Evolutionary conservation across 83 land plant genomes (phyloP), one percentile per base, ranked within the genome.

Genomic region (Larix sibirica): DNA sequence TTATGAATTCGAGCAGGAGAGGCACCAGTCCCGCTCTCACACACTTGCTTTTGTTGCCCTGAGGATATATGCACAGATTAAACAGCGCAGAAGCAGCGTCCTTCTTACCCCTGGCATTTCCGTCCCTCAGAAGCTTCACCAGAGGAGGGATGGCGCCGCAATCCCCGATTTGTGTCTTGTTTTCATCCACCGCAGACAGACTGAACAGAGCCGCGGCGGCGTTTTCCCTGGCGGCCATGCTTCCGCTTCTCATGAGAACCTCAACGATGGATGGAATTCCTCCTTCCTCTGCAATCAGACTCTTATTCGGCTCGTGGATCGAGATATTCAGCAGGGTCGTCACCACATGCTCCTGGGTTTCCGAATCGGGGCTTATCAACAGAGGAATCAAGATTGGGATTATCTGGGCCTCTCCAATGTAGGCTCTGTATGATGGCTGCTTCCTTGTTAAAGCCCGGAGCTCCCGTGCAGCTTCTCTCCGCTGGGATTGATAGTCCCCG

Each of bases 21-120:
- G 81, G 60, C n/a, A 96, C 90, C 20, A 89, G 88, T 33, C 95
- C 96, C 0, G 87, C 90, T 0, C 79, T 42, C 3, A 92, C 92
- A 14, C 94, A 93, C 31, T 88, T 89, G 10, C 84, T 87, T 78
- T 83, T 92, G 85, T 96, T 96, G 28, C 91, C 93, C 68, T 80
- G 89, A 10, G 77, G 33, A 50, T 50, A 50, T 60, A 91, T 83
- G 79, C 93, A 96, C 67, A 96, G 81, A 68, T 83, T 91, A 71
- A 88, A 91, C n/a, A 96, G 83, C 17, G 98, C 98, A 16, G 90
- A 86, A 18, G 94, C 93, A 3, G 92, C 94, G 73, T 94, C 98
- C 65, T 90, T 94, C 90, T 94, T 92, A 1, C 90, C 96, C 10
- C 83, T 69, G 4, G 85, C 26, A 38, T 85, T 87, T 3, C 94